Percentiles rank a stretch among this genome's conserved stretches.
Conservation (phyloP, 2,329 filamentous ascomycete species). For the Xylaria hypoxylon region DNA sequence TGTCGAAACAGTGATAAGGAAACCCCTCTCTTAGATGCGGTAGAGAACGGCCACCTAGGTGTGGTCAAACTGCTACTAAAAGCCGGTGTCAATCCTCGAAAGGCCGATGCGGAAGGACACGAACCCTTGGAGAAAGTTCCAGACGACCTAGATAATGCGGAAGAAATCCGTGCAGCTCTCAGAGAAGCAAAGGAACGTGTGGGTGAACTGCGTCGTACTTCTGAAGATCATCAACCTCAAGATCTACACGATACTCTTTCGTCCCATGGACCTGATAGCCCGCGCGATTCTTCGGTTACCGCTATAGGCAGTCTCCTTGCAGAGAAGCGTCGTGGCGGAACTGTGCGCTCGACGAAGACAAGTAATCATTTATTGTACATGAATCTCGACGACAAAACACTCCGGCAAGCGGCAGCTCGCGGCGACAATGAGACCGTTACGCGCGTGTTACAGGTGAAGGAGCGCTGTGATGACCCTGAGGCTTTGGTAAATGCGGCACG, state of each 20-base stretch:
- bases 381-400: slow-evolving; percentile 70
- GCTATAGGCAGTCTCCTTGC: slow-evolving; percentile 49
- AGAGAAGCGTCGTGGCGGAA: slow-evolving; percentile 64
- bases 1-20: slow-evolving; percentile 85
- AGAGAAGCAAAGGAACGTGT: slow-evolving; percentile 69
- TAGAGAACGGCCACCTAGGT: slow-evolving; percentile 92
- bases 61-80: slow-evolving; percentile 87
- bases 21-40: slow-evolving; percentile 93
- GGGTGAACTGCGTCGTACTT: slow-evolving; percentile 65
- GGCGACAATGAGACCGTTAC: slow-evolving; percentile 72
- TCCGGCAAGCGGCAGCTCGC: slow-evolving; percentile 69
- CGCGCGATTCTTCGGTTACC: slow-evolving; percentile 66
- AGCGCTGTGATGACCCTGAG: slow-evolving; percentile 77
- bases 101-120: slow-evolving; percentile 91
- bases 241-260: slow-evolving; percentile 62
- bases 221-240: slow-evolving; percentile 67
- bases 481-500: slow-evolving; percentile 91
- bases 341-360: slow-evolving; percentile 71
- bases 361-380: slow-evolving; percentile 73
- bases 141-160: slow-evolving; percentile 79
- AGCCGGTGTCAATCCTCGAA: slow-evolving; percentile 90
- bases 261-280: slow-evolving; percentile 68
- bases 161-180: slow-evolving; percentile 79
- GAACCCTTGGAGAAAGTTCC: slow-evolving; percentile 88
- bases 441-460: slow-evolving; percentile 70